Conservation (phyloP, 2,329 filamentous ascomycete genomes). For the Westerdykella aurantiaca region DNA sequence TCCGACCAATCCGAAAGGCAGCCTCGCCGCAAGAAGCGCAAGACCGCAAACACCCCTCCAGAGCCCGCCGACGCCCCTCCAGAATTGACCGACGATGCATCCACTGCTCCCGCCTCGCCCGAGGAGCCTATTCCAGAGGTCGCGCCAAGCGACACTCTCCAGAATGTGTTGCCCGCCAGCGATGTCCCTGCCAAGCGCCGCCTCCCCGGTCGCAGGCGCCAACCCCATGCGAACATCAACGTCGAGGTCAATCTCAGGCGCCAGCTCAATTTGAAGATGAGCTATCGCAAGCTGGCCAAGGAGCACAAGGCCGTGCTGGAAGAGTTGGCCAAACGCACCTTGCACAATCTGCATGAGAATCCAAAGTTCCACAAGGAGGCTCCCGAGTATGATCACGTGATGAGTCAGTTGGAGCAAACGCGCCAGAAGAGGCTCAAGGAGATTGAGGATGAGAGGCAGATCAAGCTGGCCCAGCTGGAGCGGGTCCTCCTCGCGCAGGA, state of each 20-base stretch:
- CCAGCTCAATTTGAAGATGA: conserved; percentile 60
- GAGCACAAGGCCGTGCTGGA: conserved; percentile 60
- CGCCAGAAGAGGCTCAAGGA: conserved; percentile 38
- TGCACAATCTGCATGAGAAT: conserved; percentile 54
- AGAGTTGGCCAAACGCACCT: conserved; percentile 57
- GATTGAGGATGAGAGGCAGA: conserved; percentile 33
- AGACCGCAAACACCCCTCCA: conserved; percentile 21
- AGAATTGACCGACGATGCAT: conserved; percentile 31
- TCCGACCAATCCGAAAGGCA: conserved; percentile 29
- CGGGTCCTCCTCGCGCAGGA: conserved; percentile 31
- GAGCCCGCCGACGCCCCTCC: conserved; percentile 30
- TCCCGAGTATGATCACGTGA: conserved; percentile 50
- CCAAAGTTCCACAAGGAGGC: conserved; percentile 50
- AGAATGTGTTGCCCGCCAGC: conserved; percentile 32
- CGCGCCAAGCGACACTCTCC: conserved; percentile 26
- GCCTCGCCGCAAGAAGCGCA: conserved; percentile 33
- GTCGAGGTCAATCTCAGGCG: conserved; percentile 49
- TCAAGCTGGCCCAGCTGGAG: conserved; percentile 35
- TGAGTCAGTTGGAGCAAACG: conserved; percentile 48
- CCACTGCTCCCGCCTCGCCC: conserved; percentile 32
- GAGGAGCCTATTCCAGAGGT: conserved; percentile 30
- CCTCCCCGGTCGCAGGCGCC: conserved; percentile 42
- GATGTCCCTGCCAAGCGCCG: conserved; percentile 36
- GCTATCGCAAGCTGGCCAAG: conserved; percentile 58
- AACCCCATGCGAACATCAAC: conserved; percentile 42